Evolutionary conservation across 352 stramenopile genomes (phyloP).

Genomic region (Phytophthora sansomeana): DNA sequence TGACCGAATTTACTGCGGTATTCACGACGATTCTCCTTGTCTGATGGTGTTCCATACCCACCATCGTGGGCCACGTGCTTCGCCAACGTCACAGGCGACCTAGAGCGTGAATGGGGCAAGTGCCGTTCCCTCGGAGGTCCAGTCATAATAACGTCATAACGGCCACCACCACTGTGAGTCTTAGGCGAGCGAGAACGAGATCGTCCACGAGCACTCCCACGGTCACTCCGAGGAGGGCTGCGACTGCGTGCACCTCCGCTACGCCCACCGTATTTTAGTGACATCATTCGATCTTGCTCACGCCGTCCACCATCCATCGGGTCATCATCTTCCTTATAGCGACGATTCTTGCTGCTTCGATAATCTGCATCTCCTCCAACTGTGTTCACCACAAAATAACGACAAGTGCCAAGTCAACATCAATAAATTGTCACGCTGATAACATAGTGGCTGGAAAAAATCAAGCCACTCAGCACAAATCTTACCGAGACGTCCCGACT

Average conservation of each 20-base stretch:
- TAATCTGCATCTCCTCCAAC: slow-evolving; percentile 42
- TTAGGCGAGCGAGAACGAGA: slow-evolving; percentile 47
- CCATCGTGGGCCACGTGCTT: slow-evolving; percentile 26
- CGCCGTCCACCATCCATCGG: slow-evolving; percentile 29
- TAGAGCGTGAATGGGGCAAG: slow-evolving; percentile 37
- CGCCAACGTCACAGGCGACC: slow-evolving; percentile 33
- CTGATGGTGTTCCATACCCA: slow-evolving; percentile 28
- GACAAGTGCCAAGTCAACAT: slow-evolving; percentile 25
- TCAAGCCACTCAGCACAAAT: slow-evolving; percentile 25
- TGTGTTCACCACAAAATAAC: slow-evolving; percentile 25
- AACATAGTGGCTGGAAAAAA: slow-evolving; percentile 23
- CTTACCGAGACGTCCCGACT: slow-evolving; percentile 64
- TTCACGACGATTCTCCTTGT: slow-evolving; percentile 43
- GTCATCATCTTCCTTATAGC: slow-evolving; percentile 36
- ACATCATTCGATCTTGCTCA: slow-evolving; percentile 31
- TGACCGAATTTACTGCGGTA: slow-evolving; percentile 32
- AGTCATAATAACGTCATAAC: slow-evolving; percentile 12
- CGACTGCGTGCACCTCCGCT: slow-evolving; percentile 26
- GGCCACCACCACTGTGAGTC: slow-evolving; percentile 15
- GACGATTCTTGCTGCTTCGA: slow-evolving; percentile 29
- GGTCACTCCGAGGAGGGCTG: slow-evolving; percentile 37
- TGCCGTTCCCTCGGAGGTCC: slow-evolving; percentile 27
- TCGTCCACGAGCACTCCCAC: slow-evolving; percentile 27
- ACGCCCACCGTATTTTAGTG: slow-evolving; percentile 36
- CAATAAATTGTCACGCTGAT: slow-evolving; percentile 28